phyloP scores from a whole-genome alignment of 1,284 basidiomycete species.

The Wolfiporia cocos region DNA sequence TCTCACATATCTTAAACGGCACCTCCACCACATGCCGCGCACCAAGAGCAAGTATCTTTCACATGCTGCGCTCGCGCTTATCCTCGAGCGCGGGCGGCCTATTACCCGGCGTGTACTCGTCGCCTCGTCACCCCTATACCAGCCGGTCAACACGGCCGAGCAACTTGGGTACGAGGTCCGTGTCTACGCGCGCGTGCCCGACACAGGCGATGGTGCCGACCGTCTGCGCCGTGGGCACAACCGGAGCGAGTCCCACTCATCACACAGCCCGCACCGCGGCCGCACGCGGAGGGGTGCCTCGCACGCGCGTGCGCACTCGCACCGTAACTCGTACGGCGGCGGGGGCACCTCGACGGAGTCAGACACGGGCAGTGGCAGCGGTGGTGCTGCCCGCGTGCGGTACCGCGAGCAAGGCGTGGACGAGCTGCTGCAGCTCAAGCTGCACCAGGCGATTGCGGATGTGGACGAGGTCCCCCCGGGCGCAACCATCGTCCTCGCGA shows the following conservation, averaged over 20 bases:
- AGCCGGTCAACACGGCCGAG: constrained; percentile 72
- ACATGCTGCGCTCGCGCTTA: constrained; percentile 62
- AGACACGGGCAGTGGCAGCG: constrained; percentile 10
- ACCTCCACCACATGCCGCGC: constrained; percentile 32
- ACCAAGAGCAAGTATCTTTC: constrained; percentile 43
- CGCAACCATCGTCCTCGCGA: constrained; percentile 81
- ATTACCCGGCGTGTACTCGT: constrained; percentile 69
- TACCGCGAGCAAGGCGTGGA: constrained; percentile 85
- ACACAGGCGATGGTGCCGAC: constrained; percentile 59
- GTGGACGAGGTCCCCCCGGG: constrained; percentile 53
- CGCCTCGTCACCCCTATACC: constrained; percentile 77
- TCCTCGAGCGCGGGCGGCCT: constrained; percentile 68
- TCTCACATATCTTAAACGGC: constrained; percentile 53
- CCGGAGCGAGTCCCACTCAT: constrained; percentile 10
- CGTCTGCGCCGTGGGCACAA: constrained; percentile 18
- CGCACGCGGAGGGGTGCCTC: constrained; percentile 3
- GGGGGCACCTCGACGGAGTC: constrained; percentile 20
- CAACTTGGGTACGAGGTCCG: constrained; percentile 76
- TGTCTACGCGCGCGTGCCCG: constrained; percentile 73
- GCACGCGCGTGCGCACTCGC: constrained; percentile 16
- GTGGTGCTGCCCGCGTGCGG: constrained; percentile 30
- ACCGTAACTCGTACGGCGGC: constrained; percentile 15
- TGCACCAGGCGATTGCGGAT: constrained; percentile 75
- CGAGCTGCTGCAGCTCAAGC: constrained; percentile 81
- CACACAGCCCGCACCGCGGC: constrained; percentile 8